Base-by-base conservation (phyloP, 441 rosid species). In the Euphorbia schlechtendalii region DNA sequence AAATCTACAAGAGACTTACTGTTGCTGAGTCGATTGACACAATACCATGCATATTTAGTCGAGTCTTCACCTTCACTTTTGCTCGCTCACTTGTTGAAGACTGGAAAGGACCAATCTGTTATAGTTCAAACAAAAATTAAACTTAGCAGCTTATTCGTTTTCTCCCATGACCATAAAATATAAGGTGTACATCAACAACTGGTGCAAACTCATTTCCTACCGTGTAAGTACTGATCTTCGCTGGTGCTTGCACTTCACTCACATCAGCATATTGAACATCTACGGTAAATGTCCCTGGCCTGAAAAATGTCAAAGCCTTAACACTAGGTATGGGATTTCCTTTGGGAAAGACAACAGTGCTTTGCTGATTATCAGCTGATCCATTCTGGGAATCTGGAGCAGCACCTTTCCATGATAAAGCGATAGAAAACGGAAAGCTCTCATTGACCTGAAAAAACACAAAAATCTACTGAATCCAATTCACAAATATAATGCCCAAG, bases 81-180 rank as follows among this genome's bases (percentile, higher is more conserved):
- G 93, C 89, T 38, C 86, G 74, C 52, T 93, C 94, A 66, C 78
- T 81, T 70, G 80, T 83, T 22, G 84, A 63, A 60, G 88, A 81
- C 66, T 88, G 98, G 82, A 94, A 91, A 64, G 99, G 99, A 66
- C 99, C 99, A 60, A 94, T 86, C 99, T 94, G 81, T 71, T 65
- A 52, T n/a, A 45, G 59, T 69, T n/a, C 64, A 51, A 28, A 70
- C 59, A 21, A 60, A 25, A 25, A 69, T 53, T 38, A 18, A 32
- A n/a, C 56, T 30, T 61, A 69, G 40, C 10, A 56, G 5, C n/a
- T n/a, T n/a, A n/a, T 32, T 51, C 1, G 22, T 20, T 1, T 12
- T 2, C n/a, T 22, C 13, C 46, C 54, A 38, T 2, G n/a, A 55
- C 17, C 15, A 25, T 13, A 20, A 17, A 63, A n/a, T 10, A 63